Conservation (phyloP, 352 stramenopile genomes). For the Paralagenidium karlingii region DNA sequence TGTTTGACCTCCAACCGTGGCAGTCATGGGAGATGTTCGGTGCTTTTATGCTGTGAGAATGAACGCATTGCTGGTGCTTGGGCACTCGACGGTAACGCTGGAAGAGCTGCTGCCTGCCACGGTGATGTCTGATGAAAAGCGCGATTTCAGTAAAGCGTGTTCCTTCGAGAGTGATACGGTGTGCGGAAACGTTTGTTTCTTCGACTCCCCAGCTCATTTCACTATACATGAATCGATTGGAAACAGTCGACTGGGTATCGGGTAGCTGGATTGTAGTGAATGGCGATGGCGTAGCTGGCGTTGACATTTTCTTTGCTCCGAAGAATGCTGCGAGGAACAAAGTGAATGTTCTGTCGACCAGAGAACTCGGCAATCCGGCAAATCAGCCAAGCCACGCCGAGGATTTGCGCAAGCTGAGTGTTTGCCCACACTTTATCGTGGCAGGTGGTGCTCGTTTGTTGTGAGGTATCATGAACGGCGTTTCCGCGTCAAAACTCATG, state of each 20-base stretch:
- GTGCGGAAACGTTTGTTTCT: conserved; percentile 3
- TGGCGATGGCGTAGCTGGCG: conserved; percentile 7
- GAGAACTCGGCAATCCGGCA: conserved; percentile 4
- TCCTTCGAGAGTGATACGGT: conserved; percentile 5
- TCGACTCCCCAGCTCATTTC: conserved; percentile 6
- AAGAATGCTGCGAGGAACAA: conserved; percentile 9
- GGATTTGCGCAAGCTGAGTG: conserved; percentile 6
- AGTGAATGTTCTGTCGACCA: conserved; percentile 6
- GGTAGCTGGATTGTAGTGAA: conserved; percentile 14
- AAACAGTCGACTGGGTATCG: conserved; percentile 10
- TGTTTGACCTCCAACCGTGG: conserved; percentile 6
- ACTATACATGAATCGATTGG: conserved; percentile 5
- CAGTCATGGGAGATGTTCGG: conserved; percentile 14
- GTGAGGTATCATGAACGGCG: conserved; percentile 8
- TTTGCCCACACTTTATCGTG: conserved; percentile 7
- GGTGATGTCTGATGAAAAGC: conserved; percentile 6
- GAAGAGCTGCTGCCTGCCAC: conserved; percentile 8
- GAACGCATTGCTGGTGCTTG: conserved; percentile 15
- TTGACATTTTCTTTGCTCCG: conserved; percentile 21
- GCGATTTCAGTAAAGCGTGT: conserved; percentile 5
- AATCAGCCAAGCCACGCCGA: conserved; percentile 7
- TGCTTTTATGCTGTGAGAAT: conserved; percentile 24
- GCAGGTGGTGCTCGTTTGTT: conserved; percentile 7
- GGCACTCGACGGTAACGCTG: conserved; percentile 9
- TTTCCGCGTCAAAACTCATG: too few relatives aligned